Evolutionary conservation across 2,329 filamentous ascomycete species (phyloP), one percentile per base, ranked within the genome.

Genomic region (Orbilia ellipsospora): DNA sequence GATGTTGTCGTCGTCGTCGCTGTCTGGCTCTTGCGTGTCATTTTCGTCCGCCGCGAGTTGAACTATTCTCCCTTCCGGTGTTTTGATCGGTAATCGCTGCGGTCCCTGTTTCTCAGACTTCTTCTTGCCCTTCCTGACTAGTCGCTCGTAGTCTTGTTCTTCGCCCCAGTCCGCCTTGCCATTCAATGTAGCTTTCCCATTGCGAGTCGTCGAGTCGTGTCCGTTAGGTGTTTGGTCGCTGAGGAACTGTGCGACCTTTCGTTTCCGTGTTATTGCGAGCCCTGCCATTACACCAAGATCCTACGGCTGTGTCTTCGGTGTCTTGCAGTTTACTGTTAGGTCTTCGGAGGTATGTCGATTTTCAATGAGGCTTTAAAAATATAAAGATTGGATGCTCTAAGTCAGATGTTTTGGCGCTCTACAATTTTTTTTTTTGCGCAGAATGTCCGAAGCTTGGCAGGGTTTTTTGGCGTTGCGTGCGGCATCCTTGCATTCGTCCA

Each of bases 51-150:
- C 60, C 18, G 84, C 84, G 13, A 82, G 79, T 42, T 88, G 86
- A 80, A 94, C 87, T 15, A 95, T 82, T 60, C 26, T 61, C 10
- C 95, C 95, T 78, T 94, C 91, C 0, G 89, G 87, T 0, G 92
- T 96, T 83, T 95, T 96, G 78, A 97, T 93, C 0, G 94, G 94
- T 42, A 99, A 85, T 79, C 90, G 88, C 44, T 88, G 92, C 81
- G 85, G 90, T 81, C 94, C 91, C 55, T 81, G 80, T 42, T 78
- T 78, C 36, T 79, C 74, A 77, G 86, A 87, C 79, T 89, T 88
- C 82, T 93, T 92, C 82, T 91, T 92, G 80, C 88, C 90, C 51
- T 64, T 66, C 50, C 77, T 65, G 31, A 62, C 54, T 7, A 59
- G 44, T 67, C 55, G 61, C 16, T 78, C 77, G 16, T 77, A 78